These are phyloP conservation scores for Floccularia luteovirens DNA, from an alignment of 768 basidiomycete genomes.

Conservation along the genomic window DNA sequence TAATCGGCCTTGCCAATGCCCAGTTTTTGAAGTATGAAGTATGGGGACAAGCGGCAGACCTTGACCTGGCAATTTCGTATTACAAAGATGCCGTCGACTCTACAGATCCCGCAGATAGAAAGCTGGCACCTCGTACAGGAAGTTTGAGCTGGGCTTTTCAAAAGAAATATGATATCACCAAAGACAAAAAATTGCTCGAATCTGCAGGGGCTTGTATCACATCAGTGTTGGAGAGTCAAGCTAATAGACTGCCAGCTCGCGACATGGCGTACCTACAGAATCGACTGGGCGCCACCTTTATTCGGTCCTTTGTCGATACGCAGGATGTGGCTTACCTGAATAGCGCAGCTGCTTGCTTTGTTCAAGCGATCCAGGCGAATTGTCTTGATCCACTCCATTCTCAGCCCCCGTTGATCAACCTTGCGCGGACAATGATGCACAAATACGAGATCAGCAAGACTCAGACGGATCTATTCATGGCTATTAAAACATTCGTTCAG, in stretches of 20 bases:
- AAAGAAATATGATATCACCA: not conserved
- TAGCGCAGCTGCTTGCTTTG: too few relatives aligned
- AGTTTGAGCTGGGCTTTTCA: not conserved
- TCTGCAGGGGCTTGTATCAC: not conserved
- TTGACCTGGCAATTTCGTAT: slow-evolving; percentile 10
- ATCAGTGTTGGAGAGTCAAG: not conserved
- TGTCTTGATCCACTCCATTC: too few relatives aligned
- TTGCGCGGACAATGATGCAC: too few relatives aligned
- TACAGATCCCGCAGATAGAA: not conserved
- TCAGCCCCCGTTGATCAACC: too few relatives aligned
- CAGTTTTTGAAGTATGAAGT: slow-evolving; percentile 6
- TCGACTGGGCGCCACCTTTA: not conserved
- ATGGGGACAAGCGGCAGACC: slow-evolving; percentile 5
- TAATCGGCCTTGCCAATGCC: slow-evolving; percentile 7
- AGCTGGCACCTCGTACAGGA: not conserved
- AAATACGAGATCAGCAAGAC: too few relatives aligned
- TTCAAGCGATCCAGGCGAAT: too few relatives aligned
- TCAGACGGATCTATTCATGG: too few relatives aligned
- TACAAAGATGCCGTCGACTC: slow-evolving; percentile 5
- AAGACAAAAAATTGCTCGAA: not conserved
- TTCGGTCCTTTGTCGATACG: too few relatives aligned
- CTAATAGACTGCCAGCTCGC: not conserved
- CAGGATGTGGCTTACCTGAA: too few relatives aligned
- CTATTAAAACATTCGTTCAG: too few relatives aligned
- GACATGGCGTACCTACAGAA: not conserved